Conservation (phyloP, 2,329 filamentous ascomycete genomes). For the Pseudodiploospora longispora region DNA sequence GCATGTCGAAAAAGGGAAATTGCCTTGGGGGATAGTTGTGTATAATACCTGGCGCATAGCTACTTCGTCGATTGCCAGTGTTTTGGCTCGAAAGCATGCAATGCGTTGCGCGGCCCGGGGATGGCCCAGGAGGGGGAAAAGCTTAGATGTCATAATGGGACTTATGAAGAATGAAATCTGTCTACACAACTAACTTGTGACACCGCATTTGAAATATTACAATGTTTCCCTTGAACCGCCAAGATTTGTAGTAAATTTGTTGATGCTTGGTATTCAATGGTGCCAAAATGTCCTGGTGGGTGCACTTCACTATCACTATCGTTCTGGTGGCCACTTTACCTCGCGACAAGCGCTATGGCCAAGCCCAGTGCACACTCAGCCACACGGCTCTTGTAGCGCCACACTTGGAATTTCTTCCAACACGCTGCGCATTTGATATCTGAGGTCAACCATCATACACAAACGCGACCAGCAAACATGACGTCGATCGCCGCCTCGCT, state of each 20-base stretch:
- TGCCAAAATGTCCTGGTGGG: no score
- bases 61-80: constrained; percentile 2
- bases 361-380: not conserved
- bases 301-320: no score
- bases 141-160: constrained; percentile 14
- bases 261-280: no score
- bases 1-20: constrained; percentile 21
- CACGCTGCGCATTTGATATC: constrained; percentile 4
- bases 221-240: no score
- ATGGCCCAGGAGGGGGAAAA: constrained; percentile 1
- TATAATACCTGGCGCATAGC: constrained; percentile 9
- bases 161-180: constrained; percentile 7
- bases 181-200: no score
- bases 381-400: constrained; percentile 11
- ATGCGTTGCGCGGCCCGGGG: constrained; percentile 2
- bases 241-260: no score
- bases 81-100: constrained; percentile 9
- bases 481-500: constrained; percentile 63
- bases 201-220: no score
- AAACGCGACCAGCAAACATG: constrained; percentile 35
- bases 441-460: constrained; percentile 13
- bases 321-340: no score
- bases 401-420: constrained; percentile 26
- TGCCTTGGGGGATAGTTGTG: constrained; percentile 20
- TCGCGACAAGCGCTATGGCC: no score